phyloP scores from a whole-genome alignment of 2,329 filamentous ascomycete genomes.

The Aspergillus sp. region DNA sequence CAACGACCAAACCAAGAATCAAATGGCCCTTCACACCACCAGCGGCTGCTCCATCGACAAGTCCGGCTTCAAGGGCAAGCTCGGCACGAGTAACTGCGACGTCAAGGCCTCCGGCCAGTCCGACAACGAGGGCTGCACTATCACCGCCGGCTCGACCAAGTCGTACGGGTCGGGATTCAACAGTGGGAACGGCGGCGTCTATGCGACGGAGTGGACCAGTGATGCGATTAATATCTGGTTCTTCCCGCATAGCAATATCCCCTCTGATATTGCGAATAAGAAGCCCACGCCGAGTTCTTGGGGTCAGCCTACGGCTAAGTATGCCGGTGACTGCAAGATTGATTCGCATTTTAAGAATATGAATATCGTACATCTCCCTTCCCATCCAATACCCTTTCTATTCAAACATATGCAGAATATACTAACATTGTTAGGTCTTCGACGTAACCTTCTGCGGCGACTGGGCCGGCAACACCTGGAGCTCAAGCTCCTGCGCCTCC shows the following conservation, averaged over 20 bases:
- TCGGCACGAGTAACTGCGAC: conserved; percentile 55
- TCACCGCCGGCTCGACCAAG: conserved; percentile 43
- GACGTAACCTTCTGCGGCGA: conserved; percentile 84
- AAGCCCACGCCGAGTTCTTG: conserved; percentile 64
- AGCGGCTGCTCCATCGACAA: conserved; percentile 55
- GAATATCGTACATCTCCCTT: no score
- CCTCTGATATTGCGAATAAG: conserved; percentile 56
- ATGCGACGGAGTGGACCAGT: conserved; percentile 72
- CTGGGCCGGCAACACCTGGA: conserved; percentile 75
- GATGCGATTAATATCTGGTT: conserved; percentile 73
- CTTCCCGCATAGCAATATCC: conserved; percentile 67
- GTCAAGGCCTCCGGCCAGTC: conserved; percentile 39
- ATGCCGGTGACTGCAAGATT: conserved; percentile 68
- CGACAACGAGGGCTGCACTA: conserved; percentile 55
- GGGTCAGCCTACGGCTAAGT: conserved; percentile 64
- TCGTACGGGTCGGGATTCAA: conserved; percentile 71
- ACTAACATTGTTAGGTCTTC: conserved; percentile 34
- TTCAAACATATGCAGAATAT: conserved; percentile 5
- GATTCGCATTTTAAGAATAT: conserved; percentile 64
- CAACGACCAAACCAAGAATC: conserved; percentile 56
- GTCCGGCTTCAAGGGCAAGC: conserved; percentile 43
- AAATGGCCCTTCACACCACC: conserved; percentile 65
- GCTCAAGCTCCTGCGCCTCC: conserved; percentile 53
- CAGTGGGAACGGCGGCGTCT: conserved; percentile 62
- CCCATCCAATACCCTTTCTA: no score